phyloP scores from a whole-genome alignment of 345 rosid species.

The Zanthoxylum bungeanum region DNA sequence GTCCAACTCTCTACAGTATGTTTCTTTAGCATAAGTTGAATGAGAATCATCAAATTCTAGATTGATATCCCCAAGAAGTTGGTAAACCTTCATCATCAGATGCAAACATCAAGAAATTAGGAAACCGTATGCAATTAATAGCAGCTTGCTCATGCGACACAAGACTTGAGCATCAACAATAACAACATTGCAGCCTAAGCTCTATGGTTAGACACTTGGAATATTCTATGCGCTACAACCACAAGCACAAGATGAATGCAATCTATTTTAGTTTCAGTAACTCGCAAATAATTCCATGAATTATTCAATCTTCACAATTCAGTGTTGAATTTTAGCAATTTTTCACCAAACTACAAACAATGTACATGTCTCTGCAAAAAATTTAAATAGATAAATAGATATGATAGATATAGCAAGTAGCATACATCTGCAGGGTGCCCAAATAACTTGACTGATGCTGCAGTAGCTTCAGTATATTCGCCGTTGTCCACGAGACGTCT shows the following conservation, averaged over 20 bases:
- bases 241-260: neutral
- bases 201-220: neutral
- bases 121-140: neutral
- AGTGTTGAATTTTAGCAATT: no score
- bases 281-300: no score
- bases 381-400: neutral
- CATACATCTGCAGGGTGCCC: slow-evolving; percentile 69
- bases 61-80: slow-evolving; percentile 78
- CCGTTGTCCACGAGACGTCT: slow-evolving; percentile 66
- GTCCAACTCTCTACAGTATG: slow-evolving; percentile 88
- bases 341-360: no score
- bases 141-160: neutral
- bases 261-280: no score
- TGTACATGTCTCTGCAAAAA: no score
- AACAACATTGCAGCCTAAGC: neutral
- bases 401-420: slow-evolving; percentile 10
- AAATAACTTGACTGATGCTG: slow-evolving; percentile 56
- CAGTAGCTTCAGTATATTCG: slow-evolving; percentile 65
- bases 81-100: slow-evolving; percentile 60
- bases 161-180: neutral
- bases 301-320: no score
- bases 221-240: neutral
- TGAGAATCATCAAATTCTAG: slow-evolving; percentile 76
- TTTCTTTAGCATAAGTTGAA: slow-evolving; percentile 49
- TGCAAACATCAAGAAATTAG: slow-evolving; percentile 5